A percentile compares a stretch with the other conserved stretches of the same genome.
Conservation (phyloP, 2,329 filamentous ascomycete species). For the Penicillium sp. region DNA sequence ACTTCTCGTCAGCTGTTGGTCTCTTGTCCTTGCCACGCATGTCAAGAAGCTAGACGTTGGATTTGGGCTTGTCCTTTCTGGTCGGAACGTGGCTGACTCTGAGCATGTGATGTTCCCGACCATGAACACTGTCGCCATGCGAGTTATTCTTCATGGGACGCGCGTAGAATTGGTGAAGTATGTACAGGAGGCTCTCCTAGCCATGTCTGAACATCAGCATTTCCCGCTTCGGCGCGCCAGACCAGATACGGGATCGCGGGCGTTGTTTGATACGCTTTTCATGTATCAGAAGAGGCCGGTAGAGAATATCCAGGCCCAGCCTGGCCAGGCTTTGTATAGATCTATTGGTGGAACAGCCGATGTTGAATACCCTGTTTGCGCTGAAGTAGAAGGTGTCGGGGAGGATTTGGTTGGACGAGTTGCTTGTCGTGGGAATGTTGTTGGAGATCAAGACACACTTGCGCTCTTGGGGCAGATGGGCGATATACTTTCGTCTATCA, state of each 20-base stretch:
- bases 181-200: constrained; percentile 66
- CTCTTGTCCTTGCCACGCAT: constrained; percentile 64
- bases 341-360: constrained; percentile 64
- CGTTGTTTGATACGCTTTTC: constrained; percentile 64
- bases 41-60: constrained; percentile 67
- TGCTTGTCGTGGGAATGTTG: constrained; percentile 61
- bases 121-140: constrained; percentile 84
- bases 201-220: constrained; percentile 68
- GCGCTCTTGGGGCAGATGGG: constrained; percentile 61
- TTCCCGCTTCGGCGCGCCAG: constrained; percentile 73
- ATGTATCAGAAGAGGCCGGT: constrained; percentile 60
- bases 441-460: constrained; percentile 47
- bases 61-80: constrained; percentile 81
- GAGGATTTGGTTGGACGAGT: constrained; percentile 65
- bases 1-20: constrained; percentile 73
- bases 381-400: constrained; percentile 68
- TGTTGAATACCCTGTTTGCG: constrained; percentile 77
- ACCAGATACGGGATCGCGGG: constrained; percentile 43
- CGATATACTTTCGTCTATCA: constrained; percentile 54
- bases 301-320: constrained; percentile 10
- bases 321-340: constrained; percentile 49
- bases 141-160: constrained; percentile 69
- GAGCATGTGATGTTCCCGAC: constrained; percentile 75
- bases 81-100: constrained; percentile 70
- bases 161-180: constrained; percentile 64